A percentile compares a stretch with the other conserved stretches of the same genome.
Evolutionary conservation across 192 early-diverging fungal genomes (phyloP).

Genomic region (Gamsiella multidivaricata): DNA sequence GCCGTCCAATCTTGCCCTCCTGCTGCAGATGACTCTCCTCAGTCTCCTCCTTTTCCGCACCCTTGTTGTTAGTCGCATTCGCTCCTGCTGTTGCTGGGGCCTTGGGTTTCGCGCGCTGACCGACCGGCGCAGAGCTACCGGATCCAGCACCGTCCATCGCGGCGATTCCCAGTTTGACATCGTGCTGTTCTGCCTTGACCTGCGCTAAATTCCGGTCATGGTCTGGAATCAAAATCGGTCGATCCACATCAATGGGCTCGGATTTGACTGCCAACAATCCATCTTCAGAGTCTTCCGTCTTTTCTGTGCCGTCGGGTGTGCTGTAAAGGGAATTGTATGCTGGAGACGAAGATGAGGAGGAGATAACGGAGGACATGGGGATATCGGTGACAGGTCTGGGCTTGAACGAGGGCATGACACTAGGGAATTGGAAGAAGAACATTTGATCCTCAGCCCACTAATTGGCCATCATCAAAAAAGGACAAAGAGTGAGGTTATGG

Average conservation of each 20-base stretch:
- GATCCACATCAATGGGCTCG: slow-evolving; percentile 38
- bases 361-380: slow-evolving; percentile 22
- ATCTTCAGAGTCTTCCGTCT: slow-evolving; percentile 35
- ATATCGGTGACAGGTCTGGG: slow-evolving; percentile 28
- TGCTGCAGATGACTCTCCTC: slow-evolving; percentile 34
- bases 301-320: slow-evolving; percentile 14
- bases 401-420: slow-evolving; percentile 66
- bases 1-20: slow-evolving; percentile 69
- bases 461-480: background rate
- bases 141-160: slow-evolving; percentile 6
- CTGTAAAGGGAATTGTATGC: slow-evolving; percentile 15
- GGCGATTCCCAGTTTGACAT: slow-evolving; percentile 9
- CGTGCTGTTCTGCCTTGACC: slow-evolving; percentile 28
- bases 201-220: background rate
- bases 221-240: slow-evolving; percentile 27
- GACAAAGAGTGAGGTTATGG: too few relatives aligned
- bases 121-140: slow-evolving; percentile 13
- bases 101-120: slow-evolving; percentile 32
- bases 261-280: slow-evolving; percentile 40
- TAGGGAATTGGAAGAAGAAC: slow-evolving; percentile 73
- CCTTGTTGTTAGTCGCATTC: background rate
- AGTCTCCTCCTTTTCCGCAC: slow-evolving; percentile 23
- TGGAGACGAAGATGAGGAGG: slow-evolving; percentile 27
- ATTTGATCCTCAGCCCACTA: slow-evolving; percentile 54
- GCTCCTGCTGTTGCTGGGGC: slow-evolving; percentile 13